phyloP scores from a whole-genome alignment of 192 early-diverging fungal genomes.

The Coemansia sp. region DNA sequence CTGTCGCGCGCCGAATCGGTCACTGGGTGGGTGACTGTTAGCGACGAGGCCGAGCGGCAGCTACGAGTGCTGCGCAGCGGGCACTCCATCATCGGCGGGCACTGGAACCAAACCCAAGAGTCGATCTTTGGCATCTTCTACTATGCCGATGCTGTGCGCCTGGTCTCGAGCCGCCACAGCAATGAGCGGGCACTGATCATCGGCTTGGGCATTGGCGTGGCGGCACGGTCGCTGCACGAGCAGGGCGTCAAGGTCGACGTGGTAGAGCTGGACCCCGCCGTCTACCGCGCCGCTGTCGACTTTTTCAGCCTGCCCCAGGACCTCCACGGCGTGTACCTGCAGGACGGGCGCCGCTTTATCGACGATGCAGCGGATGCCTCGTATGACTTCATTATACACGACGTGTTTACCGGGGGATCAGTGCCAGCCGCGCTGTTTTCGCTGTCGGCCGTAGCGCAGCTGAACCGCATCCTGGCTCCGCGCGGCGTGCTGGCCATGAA shows the following conservation, averaged over 20 bases:
- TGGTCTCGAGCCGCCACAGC: constrained; percentile 30
- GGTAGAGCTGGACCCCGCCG: constrained; percentile 80
- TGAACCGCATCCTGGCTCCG: constrained; percentile 65
- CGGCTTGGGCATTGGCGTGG: constrained; percentile 82
- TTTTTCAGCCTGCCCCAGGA: constrained; percentile 66
- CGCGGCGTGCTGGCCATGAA: constrained; percentile 85
- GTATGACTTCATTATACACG: constrained; percentile 88
- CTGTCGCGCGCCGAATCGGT: constrained; percentile 73
- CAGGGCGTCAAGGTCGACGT: constrained; percentile 68
- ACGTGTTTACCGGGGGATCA: constrained; percentile 91
- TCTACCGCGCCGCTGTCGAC: constrained; percentile 64
- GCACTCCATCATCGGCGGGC: constrained; percentile 86
- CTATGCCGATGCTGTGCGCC: constrained; percentile 72
- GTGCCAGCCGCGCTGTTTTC: constrained; percentile 74
- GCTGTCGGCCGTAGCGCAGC: constrained; percentile 63
- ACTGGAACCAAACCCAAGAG: constrained; percentile 63
- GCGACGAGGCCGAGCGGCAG: constrained; percentile 55
- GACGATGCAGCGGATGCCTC: constrained; percentile 49
- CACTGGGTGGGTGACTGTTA: constrained; percentile 78
- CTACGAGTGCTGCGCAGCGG: constrained; percentile 79
- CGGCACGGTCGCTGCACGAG: constrained; percentile 63
- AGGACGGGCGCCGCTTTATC: constrained; percentile 75
- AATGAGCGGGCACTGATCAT: constrained; percentile 56
- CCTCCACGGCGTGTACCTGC: constrained; percentile 58
- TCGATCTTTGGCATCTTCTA: constrained; percentile 83